These are phyloP conservation scores for Tetrahymena elliotti DNA, from an alignment of 73 alveolate genomes.

Conservation along the genomic window DNA sequence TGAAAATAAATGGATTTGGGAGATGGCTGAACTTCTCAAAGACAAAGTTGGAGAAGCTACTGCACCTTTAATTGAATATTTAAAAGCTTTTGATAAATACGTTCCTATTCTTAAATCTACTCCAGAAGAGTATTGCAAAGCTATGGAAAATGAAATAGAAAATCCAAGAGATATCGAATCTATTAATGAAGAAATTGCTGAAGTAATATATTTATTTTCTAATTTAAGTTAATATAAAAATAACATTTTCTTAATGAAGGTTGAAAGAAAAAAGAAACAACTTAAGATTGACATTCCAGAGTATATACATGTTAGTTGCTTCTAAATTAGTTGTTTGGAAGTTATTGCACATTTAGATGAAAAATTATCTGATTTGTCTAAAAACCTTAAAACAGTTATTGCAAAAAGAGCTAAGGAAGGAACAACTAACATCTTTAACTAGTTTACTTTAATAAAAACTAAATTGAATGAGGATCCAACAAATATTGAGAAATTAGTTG, in stretches of 20 bases:
- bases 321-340: slow-evolving; percentile 93
- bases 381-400: slow-evolving; percentile 85
- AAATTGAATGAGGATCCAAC: slow-evolving; percentile 88
- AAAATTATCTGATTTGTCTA: slow-evolving; percentile 76
- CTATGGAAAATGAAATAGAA: slow-evolving; percentile 76
- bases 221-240: background rate
- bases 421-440: slow-evolving; percentile 74
- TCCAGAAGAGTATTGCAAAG: slow-evolving; percentile 82
- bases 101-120: slow-evolving; percentile 80
- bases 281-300: slow-evolving; percentile 85
- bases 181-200: slow-evolving; percentile 75
- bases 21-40: slow-evolving; percentile 66
- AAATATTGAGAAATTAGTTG: slow-evolving; percentile 92
- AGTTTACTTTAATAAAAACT: slow-evolving; percentile 88
- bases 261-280: slow-evolving; percentile 76
- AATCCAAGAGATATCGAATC: slow-evolving; percentile 74
- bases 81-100: slow-evolving; percentile 77
- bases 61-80: slow-evolving; percentile 84
- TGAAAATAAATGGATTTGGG: slow-evolving; percentile 99
- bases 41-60: slow-evolving; percentile 80
- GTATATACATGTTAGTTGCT: slow-evolving; percentile 83
- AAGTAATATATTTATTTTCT: background rate
- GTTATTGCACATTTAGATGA: slow-evolving; percentile 86
- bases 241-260: slow-evolving; percentile 55
- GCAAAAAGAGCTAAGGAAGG: slow-evolving; percentile 94